Evolutionary conservation across 495 filamentous ascomycete genomes (phyloP), one percentile per base, ranked within the genome.

Genomic region (Polyplosphaeria fusca): DNA sequence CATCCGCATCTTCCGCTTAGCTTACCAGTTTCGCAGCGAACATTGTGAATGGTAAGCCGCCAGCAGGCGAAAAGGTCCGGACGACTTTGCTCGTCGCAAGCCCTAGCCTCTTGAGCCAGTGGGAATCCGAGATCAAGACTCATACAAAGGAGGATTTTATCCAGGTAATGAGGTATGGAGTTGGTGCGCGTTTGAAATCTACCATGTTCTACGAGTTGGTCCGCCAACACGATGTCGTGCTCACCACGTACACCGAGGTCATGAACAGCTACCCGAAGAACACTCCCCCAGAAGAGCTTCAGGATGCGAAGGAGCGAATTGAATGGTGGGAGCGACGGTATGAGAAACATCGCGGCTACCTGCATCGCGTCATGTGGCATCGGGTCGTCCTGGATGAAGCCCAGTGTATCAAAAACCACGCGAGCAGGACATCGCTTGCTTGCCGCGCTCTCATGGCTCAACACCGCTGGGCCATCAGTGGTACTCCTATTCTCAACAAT

Each of bases 381-480:
- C 72, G 84, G 1, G 71, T 87, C 0, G 73, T 85, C 11, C 71
- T 85, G 0, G 82, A 86, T 50, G 84, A 86, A 61, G 80, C 76
- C 0, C 83, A 86, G 49, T 59, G 63, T 0, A 88, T 88, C 63
- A 87, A 85, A 44, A 88, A 88, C 55, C 67, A 72, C 20, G 43
- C 63, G 3, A 61, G 65, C 0, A 64, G 68, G 37, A 80, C 78
- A 2, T 79, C 77, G 0, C 67, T 76, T 1, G 80, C 82, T 3
- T 83, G 83, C 50, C 66, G 77, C 7, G 74, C 67, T 3, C 65
- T 90, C 0, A 71, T 69, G 39, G 78, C 73, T 1, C 68, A 74
- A 12, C 71, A 79, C 52, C 76, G 79, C 30, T 89, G 86, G 85
- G 70, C 77, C 0, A 27, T 89, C 0, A 78, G 69, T 12, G 85